Conservation (phyloP, 306 rosid genomes). For the Ormosia emarginata region DNA sequence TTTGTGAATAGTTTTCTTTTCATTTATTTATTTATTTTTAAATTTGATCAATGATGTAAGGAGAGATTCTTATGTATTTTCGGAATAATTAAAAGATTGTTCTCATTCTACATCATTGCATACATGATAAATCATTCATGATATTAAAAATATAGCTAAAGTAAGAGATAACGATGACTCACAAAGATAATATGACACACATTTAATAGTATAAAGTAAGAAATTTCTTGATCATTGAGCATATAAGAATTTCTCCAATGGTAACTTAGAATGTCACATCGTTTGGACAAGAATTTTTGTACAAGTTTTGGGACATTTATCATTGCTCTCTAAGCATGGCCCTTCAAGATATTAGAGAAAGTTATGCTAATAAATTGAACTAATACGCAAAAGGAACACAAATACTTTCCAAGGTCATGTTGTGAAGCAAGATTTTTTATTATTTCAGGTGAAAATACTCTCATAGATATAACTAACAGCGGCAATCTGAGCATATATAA, state of each 20-base stretch:
- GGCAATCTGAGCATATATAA: neutral
- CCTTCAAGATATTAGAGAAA: neutral
- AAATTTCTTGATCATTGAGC: too few species aligned
- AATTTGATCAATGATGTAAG: neutral
- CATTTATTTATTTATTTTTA: neutral
- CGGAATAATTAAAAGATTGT: too few species aligned
- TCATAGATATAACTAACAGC: neutral
- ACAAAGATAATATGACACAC: too few species aligned
- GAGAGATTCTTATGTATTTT: too few species aligned
- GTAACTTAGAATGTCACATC: neutral
- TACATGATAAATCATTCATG: too few species aligned
- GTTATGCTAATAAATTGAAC: neutral
- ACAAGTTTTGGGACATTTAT: neutral
- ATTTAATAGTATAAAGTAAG: too few species aligned
- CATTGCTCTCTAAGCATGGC: neutral
- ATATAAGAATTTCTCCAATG: too few species aligned
- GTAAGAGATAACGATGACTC: too few species aligned
- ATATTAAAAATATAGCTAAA: too few species aligned
- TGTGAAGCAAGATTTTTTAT: neutral
- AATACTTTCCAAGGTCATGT: neutral
- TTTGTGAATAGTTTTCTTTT: neutral
- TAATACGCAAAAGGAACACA: neutral
- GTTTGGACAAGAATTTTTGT: neutral
- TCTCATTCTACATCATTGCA: too few species aligned
- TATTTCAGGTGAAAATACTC: neutral